Base-by-base conservation (phyloP, 2,329 filamentous ascomycete species). In the Endothia cerciana region DNA sequence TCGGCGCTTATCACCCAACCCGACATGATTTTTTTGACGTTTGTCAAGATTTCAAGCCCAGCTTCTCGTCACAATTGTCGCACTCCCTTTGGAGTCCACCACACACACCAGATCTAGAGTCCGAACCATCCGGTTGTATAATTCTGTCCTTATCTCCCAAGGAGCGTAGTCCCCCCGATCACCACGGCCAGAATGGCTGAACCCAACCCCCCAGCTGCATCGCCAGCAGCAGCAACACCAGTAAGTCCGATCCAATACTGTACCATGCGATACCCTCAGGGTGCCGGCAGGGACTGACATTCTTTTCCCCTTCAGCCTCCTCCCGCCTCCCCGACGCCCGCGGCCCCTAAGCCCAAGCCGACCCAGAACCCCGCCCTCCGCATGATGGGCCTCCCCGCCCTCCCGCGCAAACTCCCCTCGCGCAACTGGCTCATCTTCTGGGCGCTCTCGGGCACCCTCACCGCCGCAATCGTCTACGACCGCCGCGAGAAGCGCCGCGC, bases 371-470 rank as follows among this genome's bases (percentile, higher is more conserved):
- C 89, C 53, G 91, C 88, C 63, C 86, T 92, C 73, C 87, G 87
- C 69, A 91, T 92, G 85, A 88, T 95, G 80, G 94, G 94, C 65
- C 82, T 99, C 66, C 94, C 94, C 60, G 91, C 90, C 71, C 87
- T 97, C 68, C 91, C 91, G 67, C 85, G 89, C 72, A 93, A 89
- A 78, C 87, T 99, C 22, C 95, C 95, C 8, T 98, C 94, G 22
- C 91, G 95, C 68, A 98, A 98, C 77, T 99, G 95, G 95, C 88
- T 95, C 80, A 97, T 99, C 74, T 99, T 99, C 81, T 88, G 94
- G 78, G 84, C 90, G 57, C 77, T 98, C 64, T 90, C 90, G 13
- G 89, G 89, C 62, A 87, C 91, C 57, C 91, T 97, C 75, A 88
- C 92, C 6, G 88, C 87, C 19, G 91, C 93, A 62, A 85, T 98